Percentiles rank a stretch among this genome's conserved stretches.
phyloP scores from a whole-genome alignment of 139 green algal genomes.

The Chlorella sp. region DNA sequence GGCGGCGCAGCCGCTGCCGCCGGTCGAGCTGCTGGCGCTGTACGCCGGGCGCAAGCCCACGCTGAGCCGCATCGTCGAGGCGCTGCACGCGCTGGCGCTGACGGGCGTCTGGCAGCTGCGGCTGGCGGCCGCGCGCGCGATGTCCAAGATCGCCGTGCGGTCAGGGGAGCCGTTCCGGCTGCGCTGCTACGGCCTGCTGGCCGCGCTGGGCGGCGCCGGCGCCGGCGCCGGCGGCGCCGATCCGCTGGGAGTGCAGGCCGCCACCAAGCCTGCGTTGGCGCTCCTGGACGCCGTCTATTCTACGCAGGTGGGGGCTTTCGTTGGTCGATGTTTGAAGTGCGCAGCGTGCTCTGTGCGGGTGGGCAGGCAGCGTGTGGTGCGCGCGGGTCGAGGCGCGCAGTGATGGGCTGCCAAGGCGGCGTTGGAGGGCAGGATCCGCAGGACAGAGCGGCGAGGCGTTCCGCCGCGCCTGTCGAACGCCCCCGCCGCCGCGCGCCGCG shows the following conservation, averaged over 20 bases:
- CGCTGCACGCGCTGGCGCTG: constrained; percentile 45
- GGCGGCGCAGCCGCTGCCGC: background rate
- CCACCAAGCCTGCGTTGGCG: constrained; percentile 3
- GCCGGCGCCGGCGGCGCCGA: constrained; percentile 20
- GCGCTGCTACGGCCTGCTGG: constrained; percentile 78
- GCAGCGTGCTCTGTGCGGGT: too few species aligned
- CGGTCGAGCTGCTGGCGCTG: constrained; percentile 16
- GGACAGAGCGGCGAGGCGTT: too few species aligned
- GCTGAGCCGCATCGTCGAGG: constrained; percentile 44
- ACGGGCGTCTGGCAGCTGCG: constrained; percentile 47
- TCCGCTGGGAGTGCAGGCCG: constrained; percentile 29
- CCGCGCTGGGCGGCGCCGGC: background rate
- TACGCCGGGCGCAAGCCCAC: constrained; percentile 49
- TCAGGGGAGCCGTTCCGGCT: constrained; percentile 83
- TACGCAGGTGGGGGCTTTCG: constrained; percentile 39
- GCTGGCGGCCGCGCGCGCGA: constrained; percentile 39
- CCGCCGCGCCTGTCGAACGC: too few species aligned
- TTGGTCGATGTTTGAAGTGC: too few species aligned
- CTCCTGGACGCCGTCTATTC: constrained; percentile 76
- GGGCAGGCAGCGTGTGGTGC: too few species aligned
- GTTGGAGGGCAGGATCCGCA: too few species aligned
- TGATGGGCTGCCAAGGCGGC: too few species aligned
- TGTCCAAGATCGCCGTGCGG: constrained; percentile 74
- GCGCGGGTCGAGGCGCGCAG: too few species aligned
- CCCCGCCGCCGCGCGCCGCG: too few species aligned